Evolutionary conservation across 257 asterid genomes (phyloP), one percentile per base, ranked within the genome.

Genomic region (Fraxinus quadrangulata): DNA sequence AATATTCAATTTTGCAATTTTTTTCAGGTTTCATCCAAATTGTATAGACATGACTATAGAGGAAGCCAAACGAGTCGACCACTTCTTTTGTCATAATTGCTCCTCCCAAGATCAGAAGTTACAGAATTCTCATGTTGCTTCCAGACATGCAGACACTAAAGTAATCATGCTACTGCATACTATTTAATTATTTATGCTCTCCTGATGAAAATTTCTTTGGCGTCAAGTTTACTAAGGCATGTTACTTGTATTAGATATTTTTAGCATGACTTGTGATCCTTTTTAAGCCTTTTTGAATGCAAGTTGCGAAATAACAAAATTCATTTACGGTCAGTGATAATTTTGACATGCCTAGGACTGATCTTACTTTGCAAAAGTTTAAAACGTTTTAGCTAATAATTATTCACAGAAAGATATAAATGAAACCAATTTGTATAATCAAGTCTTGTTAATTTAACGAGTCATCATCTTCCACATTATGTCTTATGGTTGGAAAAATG

Each of bases 1-100:
- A 73, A 34, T 75, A n/a, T 59, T 34, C 70, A 70, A 49, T 75
- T 74, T 68, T 74, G 67, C 75, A 78, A 79, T 71, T 82, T 78
- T 78, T 71, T 83, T 75, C 91, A 93, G 98, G 98, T 93, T 92
- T 84, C 98, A 93, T 82, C 98, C 98, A 12, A 24, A 78, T 75
- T 93, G 98, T 87, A 81, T 92, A 80, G 95, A 85, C 56, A 83
- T 93, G 97, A 85, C 79, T 0, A 80, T 88, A 3, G 98, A 93
- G 84, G 98, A 93, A 76, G 95, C 98, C 61, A 81, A 89, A 77
- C 85, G 82, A 67, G 84, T 92, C 6, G 94, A 92, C 56, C 92
- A 89, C 88, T 93, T 93, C 88, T 85, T 85, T 80, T 92, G 98
- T 78, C 89, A 83, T 79, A 81, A 79, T 79, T 93, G 98, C 49